Evolutionary conservation across 2,329 filamentous ascomycete genomes (phyloP), one percentile per base, ranked within the genome.

Genomic region (Byssothecium circinans): DNA sequence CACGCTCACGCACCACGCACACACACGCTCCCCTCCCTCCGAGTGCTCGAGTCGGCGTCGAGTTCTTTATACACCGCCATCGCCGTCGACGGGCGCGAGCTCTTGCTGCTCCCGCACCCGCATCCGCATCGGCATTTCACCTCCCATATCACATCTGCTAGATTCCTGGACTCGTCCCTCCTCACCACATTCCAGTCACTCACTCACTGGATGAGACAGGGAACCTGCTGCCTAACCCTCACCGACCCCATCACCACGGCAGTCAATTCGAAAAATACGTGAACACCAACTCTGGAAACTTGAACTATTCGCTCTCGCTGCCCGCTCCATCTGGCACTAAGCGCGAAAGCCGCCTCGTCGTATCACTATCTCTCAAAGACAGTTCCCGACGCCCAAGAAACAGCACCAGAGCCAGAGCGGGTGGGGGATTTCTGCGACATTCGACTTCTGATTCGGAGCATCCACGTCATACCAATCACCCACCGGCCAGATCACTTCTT

Each of bases 41-140:
- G 48, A 50, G 51, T 57, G 52, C 56, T 52, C 51, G 46, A 50
- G 32, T 30, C 49, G 41, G 43, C 49, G 47, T 54, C 19, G 12
- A 3, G 3, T 39, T 38, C 56, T 52, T 62, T 65, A 65, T 67
- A 68, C 62, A 56, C 58, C 58, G 57, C 56, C 53, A 53, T 59
- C 56, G 63, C 62, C 61, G 59, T 36, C 57, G 52, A 53, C 57
- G 60, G 53, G 50, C 52, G 55, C 37, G 35, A 34, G 41, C 43
- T 33, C 18, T 52, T 49, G 51, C 45, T 49, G 47, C 54, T 47
- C 51, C 43, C 40, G 53, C 45, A 44, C 53, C 47, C 27, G 36
- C 43, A 52, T 42, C 49, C 30, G 47, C 49, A 37, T 38, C 37
- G 40, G 7, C 43, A 45, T 14, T 22, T 10, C 8, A 17, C 12